A percentile compares a stretch with the other conserved stretches of the same genome.
phyloP scores from a whole-genome alignment of 2,329 filamentous ascomycete species.

The Furcasterigmium sp. region DNA sequence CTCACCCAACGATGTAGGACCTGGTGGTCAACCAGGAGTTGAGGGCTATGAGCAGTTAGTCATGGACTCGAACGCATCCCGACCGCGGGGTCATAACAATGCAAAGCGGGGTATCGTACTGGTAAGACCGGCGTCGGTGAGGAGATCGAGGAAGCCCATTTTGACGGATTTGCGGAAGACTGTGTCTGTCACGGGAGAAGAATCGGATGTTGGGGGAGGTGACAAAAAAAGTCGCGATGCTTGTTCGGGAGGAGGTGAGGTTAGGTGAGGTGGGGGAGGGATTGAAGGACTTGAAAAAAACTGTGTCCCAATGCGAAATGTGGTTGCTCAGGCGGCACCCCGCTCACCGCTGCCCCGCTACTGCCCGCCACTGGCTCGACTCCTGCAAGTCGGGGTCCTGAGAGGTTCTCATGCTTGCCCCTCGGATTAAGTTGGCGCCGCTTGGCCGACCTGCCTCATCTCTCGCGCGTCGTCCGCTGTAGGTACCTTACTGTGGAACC shows the following conservation, averaged over 20 bases:
- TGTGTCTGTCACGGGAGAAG: slow-evolving; percentile 12
- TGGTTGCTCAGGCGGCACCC: slow-evolving; percentile 3
- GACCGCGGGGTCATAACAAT: no score
- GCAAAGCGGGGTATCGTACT: slow-evolving; percentile 9
- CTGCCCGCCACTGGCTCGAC: neutral
- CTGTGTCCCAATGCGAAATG: neutral
- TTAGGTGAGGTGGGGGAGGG: slow-evolving; percentile 30
- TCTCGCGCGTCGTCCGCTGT: no score
- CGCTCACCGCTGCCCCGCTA: slow-evolving; percentile 1
- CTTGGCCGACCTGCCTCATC: neutral
- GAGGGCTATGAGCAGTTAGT: slow-evolving; percentile 42
- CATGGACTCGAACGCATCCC: neutral
- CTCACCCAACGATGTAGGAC: slow-evolving; percentile 81
- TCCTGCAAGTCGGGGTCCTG: neutral
- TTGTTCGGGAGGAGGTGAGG: slow-evolving; percentile 12
- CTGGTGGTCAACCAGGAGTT: slow-evolving; percentile 70
- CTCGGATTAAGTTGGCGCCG: slow-evolving; percentile 15
- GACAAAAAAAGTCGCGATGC: slow-evolving; percentile 15
- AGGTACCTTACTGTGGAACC: neutral
- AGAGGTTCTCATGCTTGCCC: no score
- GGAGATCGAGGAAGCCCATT: slow-evolving; percentile 68
- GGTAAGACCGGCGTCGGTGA: slow-evolving; percentile 53
- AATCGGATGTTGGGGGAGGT: slow-evolving; percentile 19
- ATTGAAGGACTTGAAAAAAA: neutral
- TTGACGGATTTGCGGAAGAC: slow-evolving; percentile 25